Conservation (phyloP, 306 rosid species). For the Pterocarpus santalinus region DNA sequence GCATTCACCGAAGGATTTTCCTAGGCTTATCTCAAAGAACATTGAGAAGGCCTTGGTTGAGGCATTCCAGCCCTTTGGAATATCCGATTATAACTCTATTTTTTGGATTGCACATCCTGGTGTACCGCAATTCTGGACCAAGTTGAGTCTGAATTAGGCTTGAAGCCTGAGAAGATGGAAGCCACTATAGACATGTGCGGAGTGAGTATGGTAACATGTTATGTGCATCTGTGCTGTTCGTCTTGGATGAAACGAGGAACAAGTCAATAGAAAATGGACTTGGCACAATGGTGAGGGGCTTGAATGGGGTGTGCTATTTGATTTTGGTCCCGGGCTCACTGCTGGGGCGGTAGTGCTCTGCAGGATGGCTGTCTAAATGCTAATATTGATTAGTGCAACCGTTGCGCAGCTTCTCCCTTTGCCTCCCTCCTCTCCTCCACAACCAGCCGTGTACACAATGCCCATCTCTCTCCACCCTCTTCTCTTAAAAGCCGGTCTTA, state of each 20-base stretch:
- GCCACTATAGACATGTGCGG: slow-evolving; percentile 39
- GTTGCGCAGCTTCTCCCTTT: too few relatives aligned
- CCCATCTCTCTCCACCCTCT: too few relatives aligned
- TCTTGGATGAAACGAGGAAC: slow-evolving; percentile 45
- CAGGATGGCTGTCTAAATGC: slow-evolving; percentile 19
- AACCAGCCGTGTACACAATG: too few relatives aligned
- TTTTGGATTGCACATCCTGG: slow-evolving; percentile 52
- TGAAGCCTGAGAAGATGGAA: slow-evolving; percentile 47
- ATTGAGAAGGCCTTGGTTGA: too few relatives aligned
- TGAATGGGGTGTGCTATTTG: slow-evolving; percentile 52
- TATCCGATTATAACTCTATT: slow-evolving; percentile 48
- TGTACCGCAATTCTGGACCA: slow-evolving; percentile 48
- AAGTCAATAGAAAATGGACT: slow-evolving; percentile 32
- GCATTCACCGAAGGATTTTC: slow-evolving; percentile 47
- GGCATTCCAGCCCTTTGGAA: slow-evolving; percentile 46
- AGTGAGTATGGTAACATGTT: slow-evolving; percentile 52
- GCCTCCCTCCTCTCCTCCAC: too few relatives aligned
- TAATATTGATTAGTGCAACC: too few relatives aligned
- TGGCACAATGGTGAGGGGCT: slow-evolving; percentile 49
- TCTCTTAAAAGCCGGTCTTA: too few relatives aligned
- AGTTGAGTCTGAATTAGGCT: slow-evolving; percentile 46
- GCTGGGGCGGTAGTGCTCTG: slow-evolving; percentile 48
- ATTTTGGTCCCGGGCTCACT: slow-evolving; percentile 50
- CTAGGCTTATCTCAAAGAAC: slow-evolving; percentile 4
- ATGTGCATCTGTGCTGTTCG: slow-evolving; percentile 48